These are phyloP conservation scores for Globisporangium spiculum DNA, from an alignment of 352 stramenopile species.

Conservation along the genomic window DNA sequence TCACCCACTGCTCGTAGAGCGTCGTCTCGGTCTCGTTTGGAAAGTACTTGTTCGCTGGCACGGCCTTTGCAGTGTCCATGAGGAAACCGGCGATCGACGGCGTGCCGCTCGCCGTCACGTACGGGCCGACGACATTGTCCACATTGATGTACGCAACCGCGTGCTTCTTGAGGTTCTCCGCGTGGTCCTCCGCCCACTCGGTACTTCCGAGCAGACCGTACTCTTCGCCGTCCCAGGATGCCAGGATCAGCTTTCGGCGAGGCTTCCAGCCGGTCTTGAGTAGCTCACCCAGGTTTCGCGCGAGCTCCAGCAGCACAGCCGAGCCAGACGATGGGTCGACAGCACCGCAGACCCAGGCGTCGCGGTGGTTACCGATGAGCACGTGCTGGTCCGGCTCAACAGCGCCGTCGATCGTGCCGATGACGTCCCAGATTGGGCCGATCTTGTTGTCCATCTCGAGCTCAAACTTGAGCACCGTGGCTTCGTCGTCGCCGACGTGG, in stretches of 20 bases:
- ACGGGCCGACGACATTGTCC: conserved; percentile 60
- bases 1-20: conserved; percentile 39
- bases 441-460: conserved; percentile 78
- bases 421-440: conserved; percentile 85
- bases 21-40: conserved; percentile 20
- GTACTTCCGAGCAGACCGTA: conserved; percentile 82
- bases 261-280: conserved; percentile 64
- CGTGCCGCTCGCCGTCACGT: conserved; percentile 49
- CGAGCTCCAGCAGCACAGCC: conserved; percentile 81
- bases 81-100: conserved; percentile 72
- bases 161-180: conserved; percentile 41
- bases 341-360: conserved; percentile 89
- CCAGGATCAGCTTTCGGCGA: conserved; percentile 69
- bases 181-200: conserved; percentile 75
- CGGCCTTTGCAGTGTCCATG: conserved; percentile 47
- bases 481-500: conserved; percentile 62
- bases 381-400: conserved; percentile 71
- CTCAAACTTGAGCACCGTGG: conserved; percentile 58
- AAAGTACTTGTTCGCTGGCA: conserved; percentile 56
- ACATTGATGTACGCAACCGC: conserved; percentile 86
- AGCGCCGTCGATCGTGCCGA: conserved; percentile 69
- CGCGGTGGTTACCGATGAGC: conserved; percentile 88
- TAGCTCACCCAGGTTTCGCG: conserved; percentile 62
- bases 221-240: conserved; percentile 87
- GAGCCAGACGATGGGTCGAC: conserved; percentile 85